Conservation (phyloP, 2,329 filamentous ascomycete species). For the Penicillium sp. region DNA sequence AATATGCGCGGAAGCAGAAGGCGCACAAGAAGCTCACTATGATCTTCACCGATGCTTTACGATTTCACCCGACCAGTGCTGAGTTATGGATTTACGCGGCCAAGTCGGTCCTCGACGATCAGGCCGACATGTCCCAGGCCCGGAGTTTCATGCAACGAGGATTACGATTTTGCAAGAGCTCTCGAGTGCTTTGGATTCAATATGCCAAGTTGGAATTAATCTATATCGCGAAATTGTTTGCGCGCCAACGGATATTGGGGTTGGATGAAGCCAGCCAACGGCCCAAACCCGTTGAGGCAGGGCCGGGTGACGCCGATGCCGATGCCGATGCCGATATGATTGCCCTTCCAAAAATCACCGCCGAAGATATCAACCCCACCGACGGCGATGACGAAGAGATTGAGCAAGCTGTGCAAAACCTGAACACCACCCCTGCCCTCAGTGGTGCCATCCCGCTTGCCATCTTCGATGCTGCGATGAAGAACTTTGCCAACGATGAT, state of each 20-base stretch:
- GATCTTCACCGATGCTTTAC: constrained; percentile 62
- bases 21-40: constrained; percentile 56
- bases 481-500: constrained; percentile 64
- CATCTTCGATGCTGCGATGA: constrained; percentile 80
- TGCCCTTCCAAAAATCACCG: constrained; percentile 54
- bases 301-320: constrained; percentile 44
- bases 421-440: constrained; percentile 69
- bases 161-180: constrained; percentile 76
- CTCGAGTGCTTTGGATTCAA: constrained; percentile 73
- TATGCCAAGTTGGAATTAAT: constrained; percentile 90
- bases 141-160: constrained; percentile 83
- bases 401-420: constrained; percentile 58
- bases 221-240: constrained; percentile 76
- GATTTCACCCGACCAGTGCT: constrained; percentile 77
- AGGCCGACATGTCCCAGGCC: constrained; percentile 82
- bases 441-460: constrained; percentile 90
- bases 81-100: constrained; percentile 82
- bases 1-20: constrained; percentile 66
- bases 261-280: constrained; percentile 46
- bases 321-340: constrained; percentile 54
- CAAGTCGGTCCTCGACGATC: constrained; percentile 66
- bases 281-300: constrained; percentile 33
- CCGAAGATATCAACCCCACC: constrained; percentile 56
- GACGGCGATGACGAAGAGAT: constrained; percentile 49
- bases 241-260: constrained; percentile 62